These are phyloP conservation scores for Odontarrhena argentea DNA, from an alignment of 345 rosid species.

Conservation along the genomic window DNA sequence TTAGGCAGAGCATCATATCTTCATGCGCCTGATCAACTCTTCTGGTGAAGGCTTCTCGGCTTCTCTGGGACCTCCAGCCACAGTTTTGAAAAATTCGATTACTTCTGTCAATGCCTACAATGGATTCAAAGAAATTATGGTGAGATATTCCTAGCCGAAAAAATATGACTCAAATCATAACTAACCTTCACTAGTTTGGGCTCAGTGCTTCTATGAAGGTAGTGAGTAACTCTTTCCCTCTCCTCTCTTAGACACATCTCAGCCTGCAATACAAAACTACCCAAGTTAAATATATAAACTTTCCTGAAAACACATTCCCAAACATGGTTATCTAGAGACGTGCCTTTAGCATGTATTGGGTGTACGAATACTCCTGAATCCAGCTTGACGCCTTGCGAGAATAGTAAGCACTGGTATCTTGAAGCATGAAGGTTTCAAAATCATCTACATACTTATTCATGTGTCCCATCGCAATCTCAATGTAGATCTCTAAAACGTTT, in stretches of 20 bases:
- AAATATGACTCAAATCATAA: neutral
- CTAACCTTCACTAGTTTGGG: conserved; percentile 56
- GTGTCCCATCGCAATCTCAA: conserved; percentile 66
- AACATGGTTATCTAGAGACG: too few relatives aligned
- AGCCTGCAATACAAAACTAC: neutral
- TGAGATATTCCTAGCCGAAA: neutral
- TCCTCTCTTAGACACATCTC: conserved; percentile 83
- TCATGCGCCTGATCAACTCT: too few relatives aligned
- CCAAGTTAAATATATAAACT: too few relatives aligned
- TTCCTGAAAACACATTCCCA: too few relatives aligned
- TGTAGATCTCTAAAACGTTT: conserved; percentile 66
- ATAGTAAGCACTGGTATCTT: conserved; percentile 65
- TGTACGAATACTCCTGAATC: conserved; percentile 71
- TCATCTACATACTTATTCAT: conserved; percentile 60
- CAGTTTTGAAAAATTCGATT: conserved; percentile 37
- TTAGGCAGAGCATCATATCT: too few relatives aligned
- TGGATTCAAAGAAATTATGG: neutral
- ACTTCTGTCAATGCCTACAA: conserved; percentile 50
- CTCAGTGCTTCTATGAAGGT: conserved; percentile 66
- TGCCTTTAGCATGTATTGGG: conserved; percentile 73
- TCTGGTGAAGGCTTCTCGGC: neutral
- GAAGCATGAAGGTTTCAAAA: conserved; percentile 65
- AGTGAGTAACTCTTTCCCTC: conserved; percentile 78
- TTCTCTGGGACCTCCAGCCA: neutral
- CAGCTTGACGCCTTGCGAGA: conserved; percentile 75